Conservation (phyloP, 2,329 filamentous ascomycete species). For the Bimuria novae-zelandiae region DNA sequence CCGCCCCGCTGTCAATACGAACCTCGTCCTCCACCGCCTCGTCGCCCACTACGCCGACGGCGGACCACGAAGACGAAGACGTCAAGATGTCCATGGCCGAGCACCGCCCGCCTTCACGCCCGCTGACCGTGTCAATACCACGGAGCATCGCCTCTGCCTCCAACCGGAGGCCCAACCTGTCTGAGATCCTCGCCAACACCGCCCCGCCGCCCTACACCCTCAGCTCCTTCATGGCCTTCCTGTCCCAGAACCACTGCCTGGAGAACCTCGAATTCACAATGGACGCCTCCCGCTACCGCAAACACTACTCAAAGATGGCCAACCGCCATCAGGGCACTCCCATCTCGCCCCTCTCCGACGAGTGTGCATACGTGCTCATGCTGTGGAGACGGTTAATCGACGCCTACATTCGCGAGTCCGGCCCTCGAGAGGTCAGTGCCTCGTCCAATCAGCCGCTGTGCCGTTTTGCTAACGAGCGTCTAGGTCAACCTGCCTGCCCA, state of each 20-base stretch:
- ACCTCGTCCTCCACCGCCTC: conserved; percentile 40
- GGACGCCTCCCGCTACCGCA: conserved; percentile 84
- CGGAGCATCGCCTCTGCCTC: conserved; percentile 55
- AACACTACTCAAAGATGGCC: conserved; percentile 65
- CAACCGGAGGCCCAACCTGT: conserved; percentile 71
- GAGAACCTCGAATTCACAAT: conserved; percentile 97
- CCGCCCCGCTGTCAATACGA: conserved; percentile 35
- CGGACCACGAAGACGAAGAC: conserved; percentile 51
- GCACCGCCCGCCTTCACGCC: conserved; percentile 46
- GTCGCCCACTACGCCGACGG: conserved; percentile 38
- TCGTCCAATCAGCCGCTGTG: neutral
- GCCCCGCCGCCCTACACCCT: conserved; percentile 89
- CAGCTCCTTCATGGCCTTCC: conserved; percentile 91
- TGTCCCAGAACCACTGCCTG: conserved; percentile 95
- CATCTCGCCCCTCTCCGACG: conserved; percentile 58
- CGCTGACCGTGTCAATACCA: conserved; percentile 57
- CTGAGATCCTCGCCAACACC: conserved; percentile 85
- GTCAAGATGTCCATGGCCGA: conserved; percentile 56
- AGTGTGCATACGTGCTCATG: conserved; percentile 72
- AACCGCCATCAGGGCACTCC: conserved; percentile 55
- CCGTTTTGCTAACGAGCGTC: conserved; percentile 22
- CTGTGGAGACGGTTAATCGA: conserved; percentile 88
- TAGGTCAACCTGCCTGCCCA: conserved; percentile 76
- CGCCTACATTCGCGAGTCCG: conserved; percentile 71
- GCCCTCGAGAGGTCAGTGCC: conserved; percentile 40